Evolutionary conservation across 2,329 filamentous ascomycete species (phyloP).

Genomic region (Cercospora sojina): DNA sequence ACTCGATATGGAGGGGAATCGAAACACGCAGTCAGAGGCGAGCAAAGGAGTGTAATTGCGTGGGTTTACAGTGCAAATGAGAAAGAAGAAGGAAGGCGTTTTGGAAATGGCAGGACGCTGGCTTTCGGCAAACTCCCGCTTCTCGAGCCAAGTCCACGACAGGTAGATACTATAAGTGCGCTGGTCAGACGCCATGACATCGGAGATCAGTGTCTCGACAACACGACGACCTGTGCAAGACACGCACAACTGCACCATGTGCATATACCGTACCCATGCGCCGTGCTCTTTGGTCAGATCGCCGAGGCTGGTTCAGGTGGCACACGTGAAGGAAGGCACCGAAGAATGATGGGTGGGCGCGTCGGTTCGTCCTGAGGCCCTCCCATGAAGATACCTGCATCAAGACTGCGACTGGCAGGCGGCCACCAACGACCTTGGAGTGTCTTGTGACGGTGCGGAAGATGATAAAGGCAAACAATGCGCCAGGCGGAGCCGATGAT

Average conservation of each 20-base stretch:
- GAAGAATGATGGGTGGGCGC: neutral
- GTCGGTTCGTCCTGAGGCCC: neutral
- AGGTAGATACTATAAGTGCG: neutral
- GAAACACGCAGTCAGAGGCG: neutral
- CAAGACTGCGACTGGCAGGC: neutral
- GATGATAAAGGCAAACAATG: neutral
- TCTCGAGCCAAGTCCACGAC: neutral
- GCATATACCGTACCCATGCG: neutral
- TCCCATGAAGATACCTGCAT: neutral
- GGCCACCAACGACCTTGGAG: neutral
- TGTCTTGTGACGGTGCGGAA: neutral
- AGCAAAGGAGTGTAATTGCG: neutral
- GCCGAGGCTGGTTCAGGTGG: neutral
- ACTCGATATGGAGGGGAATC: neutral
- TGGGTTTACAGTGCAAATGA: neutral
- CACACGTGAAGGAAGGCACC: neutral
- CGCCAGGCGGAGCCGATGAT: neutral
- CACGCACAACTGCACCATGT: neutral
- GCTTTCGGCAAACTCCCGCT: constrained; percentile 1
- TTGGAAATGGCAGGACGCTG: constrained; percentile 2
- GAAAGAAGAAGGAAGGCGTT: neutral
- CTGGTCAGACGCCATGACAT: neutral
- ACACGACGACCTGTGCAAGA: neutral
- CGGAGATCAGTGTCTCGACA: neutral
- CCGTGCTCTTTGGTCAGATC: neutral